Conservation (phyloP, 306 rosid species). For the Cucumis melo region DNA sequence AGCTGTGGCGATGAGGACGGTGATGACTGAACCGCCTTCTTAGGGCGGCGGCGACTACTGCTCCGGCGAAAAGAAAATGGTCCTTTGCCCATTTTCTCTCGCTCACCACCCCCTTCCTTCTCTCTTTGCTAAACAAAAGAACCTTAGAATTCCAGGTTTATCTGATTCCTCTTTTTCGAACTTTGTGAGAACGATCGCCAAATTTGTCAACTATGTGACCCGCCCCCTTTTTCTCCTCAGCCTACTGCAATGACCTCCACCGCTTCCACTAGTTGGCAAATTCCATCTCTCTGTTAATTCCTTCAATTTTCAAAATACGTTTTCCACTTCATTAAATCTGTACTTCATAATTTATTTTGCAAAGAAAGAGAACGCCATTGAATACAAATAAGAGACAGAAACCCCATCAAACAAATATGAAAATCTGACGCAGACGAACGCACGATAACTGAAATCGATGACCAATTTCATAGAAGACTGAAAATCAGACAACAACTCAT, state of each 20-base stretch:
- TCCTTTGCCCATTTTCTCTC: slow-evolving; percentile 40
- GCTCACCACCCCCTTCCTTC: neutral
- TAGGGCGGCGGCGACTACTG: slow-evolving; percentile 45
- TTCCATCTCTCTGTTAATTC: neutral
- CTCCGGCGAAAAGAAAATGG: slow-evolving; percentile 56
- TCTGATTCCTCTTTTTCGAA: neutral
- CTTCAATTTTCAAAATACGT: neutral
- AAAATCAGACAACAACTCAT: neutral
- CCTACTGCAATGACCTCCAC: neutral
- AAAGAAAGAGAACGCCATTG: neutral
- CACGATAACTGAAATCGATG: neutral
- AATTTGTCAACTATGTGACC: neutral
- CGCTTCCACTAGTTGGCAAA: neutral
- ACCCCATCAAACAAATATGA: neutral
- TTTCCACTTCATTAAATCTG: neutral
- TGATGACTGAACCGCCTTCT: slow-evolving; percentile 17
- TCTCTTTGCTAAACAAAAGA: neutral
- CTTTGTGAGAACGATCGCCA: neutral
- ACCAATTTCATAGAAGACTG: neutral
- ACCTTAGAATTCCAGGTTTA: neutral
- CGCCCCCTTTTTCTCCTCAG: neutral
- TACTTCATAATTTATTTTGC: neutral
- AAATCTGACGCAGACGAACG: neutral
- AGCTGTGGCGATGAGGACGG: neutral
- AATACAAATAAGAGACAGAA: neutral